Base-by-base conservation (phyloP, 2,329 filamentous ascomycete species). In the Ophiosphaerella narmari region DNA sequence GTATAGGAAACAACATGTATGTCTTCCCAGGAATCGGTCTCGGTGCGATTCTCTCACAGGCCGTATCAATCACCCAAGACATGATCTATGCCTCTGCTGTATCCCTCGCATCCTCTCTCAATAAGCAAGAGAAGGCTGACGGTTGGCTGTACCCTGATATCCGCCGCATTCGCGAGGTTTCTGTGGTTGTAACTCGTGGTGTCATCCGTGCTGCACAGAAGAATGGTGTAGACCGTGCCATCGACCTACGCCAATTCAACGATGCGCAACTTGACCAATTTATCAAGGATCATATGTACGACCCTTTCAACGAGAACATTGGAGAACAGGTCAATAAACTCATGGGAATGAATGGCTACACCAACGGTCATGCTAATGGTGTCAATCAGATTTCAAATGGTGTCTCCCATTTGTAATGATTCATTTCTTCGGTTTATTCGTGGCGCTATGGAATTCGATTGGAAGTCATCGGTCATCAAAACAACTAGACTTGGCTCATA, bases 1-100 rank as follows among this genome's bases (percentile, higher is more conserved):
- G 89, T 75, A 88, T 91, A 79, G 92, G 93, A 59, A 92, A 92
- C 82, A 87, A 87, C 79, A 87, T 88, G 79, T 97, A 97, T 72
- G 90, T 99, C 54, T 99, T 99, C 86, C 94, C 94, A 0, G 94
- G 93, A 67, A 89, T 97, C 52, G 94, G 94, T 49, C 86, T 97
- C 26, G 94, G 92, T 54, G 89, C 93, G 59, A 97, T 97, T 70
- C 84, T 97, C 41, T 87, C 88, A 77, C 95, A 97, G 80, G 84
- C 91, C 11, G 86, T 89, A 59, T 86, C 86, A 63, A 82, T 97
- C 61, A 97, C 93, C 5, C 90, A 97, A 73, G 85, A 88, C 74
- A 99, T 99, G 94, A 91, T 99, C 69, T 97, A 97, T 78, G 91
- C 89, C 42, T 93, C 92, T 29, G 94, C 91, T 24, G 87, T 88